Base-by-base conservation (phyloP, 257 asterid genomes). In the Buddleja alternifolia region DNA sequence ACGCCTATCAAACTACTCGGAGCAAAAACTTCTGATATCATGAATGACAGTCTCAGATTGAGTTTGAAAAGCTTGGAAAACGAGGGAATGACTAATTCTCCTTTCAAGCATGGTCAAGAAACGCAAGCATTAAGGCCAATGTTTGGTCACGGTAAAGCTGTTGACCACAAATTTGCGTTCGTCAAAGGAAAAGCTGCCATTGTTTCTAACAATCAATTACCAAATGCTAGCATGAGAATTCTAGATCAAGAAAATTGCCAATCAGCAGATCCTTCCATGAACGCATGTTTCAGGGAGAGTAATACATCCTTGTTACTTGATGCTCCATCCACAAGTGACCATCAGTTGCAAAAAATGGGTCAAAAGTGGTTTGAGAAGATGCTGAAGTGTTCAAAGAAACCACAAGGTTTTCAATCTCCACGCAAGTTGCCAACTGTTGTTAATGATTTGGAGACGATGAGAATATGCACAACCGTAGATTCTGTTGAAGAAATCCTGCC, bases 401-500 rank as follows among this genome's bases (percentile, higher is more conserved):
- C 77, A 23, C 36, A 61, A 37, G 74, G 54, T 25, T 42, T 25
- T 69, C 66, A 63, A 72, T 65, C 86, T 53, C 16, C 66, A 24
- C 82, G 32, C 45, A 76, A 66, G 69, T 70, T 81, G 56, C 84
- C 81, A 0, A 61, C 46, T 25, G 56, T 75, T 56, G 76, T 72
- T 68, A 81, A 42, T 39, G 80, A 72, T 58, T 51, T 72, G 29
- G 82, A 78, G 73, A 70, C 79, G 53, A 74, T 79, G 87, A 83
- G 83, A 82, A 77, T 80, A 71, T 73, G 86, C 74, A 63, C 86
- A 32, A 70, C 82, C 40, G 65, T 79, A 75, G 89, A 89, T 51
- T 73, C 84, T 34, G 67, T 50, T 16, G 73, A 67, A 67, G 69
- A 71, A 59, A 6, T 42, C n/a, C n/a, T n/a, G 7, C 55, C 53